These are phyloP conservation scores for Ambrosia hybrid DNA, from an alignment of 140 eudicot species.

Conservation along the genomic window DNA sequence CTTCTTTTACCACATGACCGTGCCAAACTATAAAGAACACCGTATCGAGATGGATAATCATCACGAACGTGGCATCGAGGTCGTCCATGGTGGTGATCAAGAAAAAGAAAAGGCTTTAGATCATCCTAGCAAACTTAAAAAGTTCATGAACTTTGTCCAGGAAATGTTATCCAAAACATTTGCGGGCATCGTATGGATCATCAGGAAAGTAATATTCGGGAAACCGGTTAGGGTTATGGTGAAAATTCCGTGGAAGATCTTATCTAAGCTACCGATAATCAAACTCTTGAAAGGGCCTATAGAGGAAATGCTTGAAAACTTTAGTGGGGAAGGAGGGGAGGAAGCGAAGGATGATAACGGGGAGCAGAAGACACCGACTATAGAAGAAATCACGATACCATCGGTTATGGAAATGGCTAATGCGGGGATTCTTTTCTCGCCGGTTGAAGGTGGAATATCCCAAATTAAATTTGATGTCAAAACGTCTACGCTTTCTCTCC, in stretches of 20 bases:
- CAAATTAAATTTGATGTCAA: conserved; percentile 38
- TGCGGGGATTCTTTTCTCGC: conserved; percentile 37
- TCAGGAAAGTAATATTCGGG: conserved; percentile 36
- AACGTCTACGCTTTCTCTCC: conserved; percentile 40
- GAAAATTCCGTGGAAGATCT: conserved; percentile 52
- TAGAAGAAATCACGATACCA: conserved; percentile 51
- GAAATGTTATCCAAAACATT: conserved; percentile 14
- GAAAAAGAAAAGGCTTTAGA: background rate
- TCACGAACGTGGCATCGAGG: background rate
- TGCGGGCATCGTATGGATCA: conserved; percentile 11
- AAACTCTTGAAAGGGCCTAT: conserved; percentile 39
- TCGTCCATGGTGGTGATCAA: conserved; percentile 25
- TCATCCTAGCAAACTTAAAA: conserved; percentile 17
- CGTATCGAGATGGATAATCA: background rate
- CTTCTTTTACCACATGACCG: conserved; percentile 44
- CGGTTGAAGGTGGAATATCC: conserved; percentile 42
- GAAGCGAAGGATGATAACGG: background rate
- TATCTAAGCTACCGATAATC: conserved; percentile 38
- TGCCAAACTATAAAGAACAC: conserved; percentile 29
- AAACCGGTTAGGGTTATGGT: conserved; percentile 23
- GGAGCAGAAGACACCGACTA: conserved; percentile 18
- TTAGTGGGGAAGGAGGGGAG: conserved; percentile 17
- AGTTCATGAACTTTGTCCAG: background rate
- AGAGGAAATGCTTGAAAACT: conserved; percentile 14
- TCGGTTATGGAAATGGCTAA: conserved; percentile 39